Percentiles rank a stretch among this genome's conserved stretches.
These are phyloP conservation scores for Cyphellophora europaea DNA, from an alignment of 2,329 filamentous ascomycete genomes.

Conservation along the genomic window DNA sequence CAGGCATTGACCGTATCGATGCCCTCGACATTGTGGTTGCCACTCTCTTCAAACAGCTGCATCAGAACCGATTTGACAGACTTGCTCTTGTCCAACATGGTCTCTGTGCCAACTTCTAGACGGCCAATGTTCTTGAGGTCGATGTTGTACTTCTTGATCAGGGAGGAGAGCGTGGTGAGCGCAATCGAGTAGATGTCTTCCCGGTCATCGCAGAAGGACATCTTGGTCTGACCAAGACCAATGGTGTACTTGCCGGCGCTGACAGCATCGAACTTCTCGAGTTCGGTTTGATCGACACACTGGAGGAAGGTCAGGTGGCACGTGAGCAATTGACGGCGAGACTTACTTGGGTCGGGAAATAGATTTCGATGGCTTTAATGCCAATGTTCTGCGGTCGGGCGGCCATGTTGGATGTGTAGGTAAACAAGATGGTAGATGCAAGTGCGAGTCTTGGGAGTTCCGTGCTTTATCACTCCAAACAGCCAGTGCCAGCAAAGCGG, in stretches of 20 bases:
- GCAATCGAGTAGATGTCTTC: conserved; percentile 86
- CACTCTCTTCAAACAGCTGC: conserved; percentile 64
- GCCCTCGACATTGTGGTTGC: conserved; percentile 77
- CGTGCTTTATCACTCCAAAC: too few relatives aligned
- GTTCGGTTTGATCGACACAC: conserved; percentile 76
- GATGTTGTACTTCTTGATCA: conserved; percentile 75
- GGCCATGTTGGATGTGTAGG: conserved; percentile 45
- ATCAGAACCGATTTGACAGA: conserved; percentile 82
- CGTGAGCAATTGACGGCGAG: neutral
- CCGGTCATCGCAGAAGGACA: conserved; percentile 85
- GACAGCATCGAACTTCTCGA: conserved; percentile 81
- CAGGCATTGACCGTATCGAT: conserved; percentile 77
- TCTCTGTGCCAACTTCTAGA: conserved; percentile 79
- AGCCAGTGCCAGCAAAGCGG: too few relatives aligned
- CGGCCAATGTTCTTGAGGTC: conserved; percentile 69
- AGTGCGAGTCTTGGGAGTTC: too few relatives aligned
- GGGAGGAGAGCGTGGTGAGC: conserved; percentile 66
- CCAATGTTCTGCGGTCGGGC: conserved; percentile 76
- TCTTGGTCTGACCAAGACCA: conserved; percentile 81
- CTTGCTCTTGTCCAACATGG: conserved; percentile 81
- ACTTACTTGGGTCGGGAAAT: conserved; percentile 75
- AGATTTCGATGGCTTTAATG: conserved; percentile 88
- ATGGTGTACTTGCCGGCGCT: conserved; percentile 80
- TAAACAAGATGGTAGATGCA: too few relatives aligned
- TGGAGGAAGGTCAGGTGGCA: conserved; percentile 25